These are phyloP conservation scores for Fermentozyma sake DNA, from an alignment of 1,139 yeast species.

Conservation along the genomic window DNA sequence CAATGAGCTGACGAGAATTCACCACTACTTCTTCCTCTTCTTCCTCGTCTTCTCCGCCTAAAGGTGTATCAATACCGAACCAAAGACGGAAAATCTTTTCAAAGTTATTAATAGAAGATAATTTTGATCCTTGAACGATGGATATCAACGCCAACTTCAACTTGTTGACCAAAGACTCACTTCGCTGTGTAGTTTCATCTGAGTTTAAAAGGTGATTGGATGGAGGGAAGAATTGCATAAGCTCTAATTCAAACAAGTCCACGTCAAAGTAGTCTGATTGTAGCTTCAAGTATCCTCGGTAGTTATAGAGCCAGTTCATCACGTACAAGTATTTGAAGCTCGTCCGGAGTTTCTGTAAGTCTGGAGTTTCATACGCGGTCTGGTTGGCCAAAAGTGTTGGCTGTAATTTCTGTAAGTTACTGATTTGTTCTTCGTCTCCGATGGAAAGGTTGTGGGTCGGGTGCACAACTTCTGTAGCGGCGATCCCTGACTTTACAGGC, in stretches of 20 bases:
- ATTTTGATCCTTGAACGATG: slow-evolving; percentile 25
- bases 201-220: slow-evolving; percentile 4
- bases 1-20: slow-evolving; percentile 4
- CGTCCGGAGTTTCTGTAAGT: slow-evolving; percentile 19
- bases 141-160: slow-evolving; percentile 39
- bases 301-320: slow-evolving; percentile 48
- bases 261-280: slow-evolving; percentile 48
- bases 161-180: slow-evolving; percentile 29
- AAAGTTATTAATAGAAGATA: slow-evolving; percentile 33
- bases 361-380: slow-evolving; percentile 9
- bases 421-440: slow-evolving; percentile 25
- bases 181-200: slow-evolving; percentile 5
- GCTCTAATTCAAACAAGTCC: slow-evolving; percentile 52
- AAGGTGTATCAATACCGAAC: slow-evolving; percentile 38
- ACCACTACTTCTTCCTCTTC: slow-evolving; percentile 10
- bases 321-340: slow-evolving; percentile 40
- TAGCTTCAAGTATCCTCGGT: slow-evolving; percentile 40
- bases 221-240: slow-evolving; percentile 29
- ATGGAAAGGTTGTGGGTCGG: slow-evolving; percentile 19
- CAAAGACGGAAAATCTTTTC: slow-evolving; percentile 43
- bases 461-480: slow-evolving; percentile 14
- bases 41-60: slow-evolving; percentile 29
- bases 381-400: slow-evolving; percentile 28
- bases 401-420: slow-evolving; percentile 21
- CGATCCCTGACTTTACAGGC: too few relatives aligned